phyloP scores from a whole-genome alignment of 495 filamentous ascomycete genomes.

The Hypoxylon subgilvum region DNA sequence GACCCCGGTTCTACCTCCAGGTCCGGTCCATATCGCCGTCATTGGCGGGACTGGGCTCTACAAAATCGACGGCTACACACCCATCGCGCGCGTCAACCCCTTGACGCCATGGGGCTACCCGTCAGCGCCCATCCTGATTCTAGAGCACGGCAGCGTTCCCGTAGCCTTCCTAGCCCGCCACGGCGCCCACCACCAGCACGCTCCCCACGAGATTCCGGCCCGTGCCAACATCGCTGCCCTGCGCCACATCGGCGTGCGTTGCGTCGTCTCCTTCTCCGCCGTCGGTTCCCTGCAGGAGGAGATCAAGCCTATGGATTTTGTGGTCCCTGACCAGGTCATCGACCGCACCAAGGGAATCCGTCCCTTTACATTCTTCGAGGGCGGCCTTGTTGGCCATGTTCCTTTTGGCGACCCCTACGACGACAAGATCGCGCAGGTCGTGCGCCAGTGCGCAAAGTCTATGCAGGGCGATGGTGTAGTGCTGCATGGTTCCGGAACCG shows the following conservation, averaged over 20 bases:
- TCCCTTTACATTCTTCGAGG: conserved; percentile 95
- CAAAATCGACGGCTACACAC: conserved; percentile 72
- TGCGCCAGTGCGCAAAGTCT: conserved; percentile 73
- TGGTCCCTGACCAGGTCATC: conserved; percentile 94
- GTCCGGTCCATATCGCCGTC: conserved; percentile 85
- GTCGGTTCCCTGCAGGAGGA: conserved; percentile 91
- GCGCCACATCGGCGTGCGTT: conserved; percentile 84
- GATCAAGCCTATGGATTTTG: conserved; percentile 93
- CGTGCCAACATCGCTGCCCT: conserved; percentile 96
- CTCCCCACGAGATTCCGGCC: conserved; percentile 87
- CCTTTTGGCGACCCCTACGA: conserved; percentile 97
- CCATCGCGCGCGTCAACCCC: conserved; percentile 74
- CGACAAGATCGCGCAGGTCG: conserved; percentile 70
- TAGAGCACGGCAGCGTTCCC: conserved; percentile 78
- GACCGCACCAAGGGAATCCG: conserved; percentile 94
- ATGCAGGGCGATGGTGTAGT: conserved; percentile 78
- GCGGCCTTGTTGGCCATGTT: conserved; percentile 90
- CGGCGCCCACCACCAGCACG: conserved; percentile 83
- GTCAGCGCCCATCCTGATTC: conserved; percentile 87
- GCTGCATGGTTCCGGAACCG: conserved; percentile 76
- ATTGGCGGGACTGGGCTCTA: conserved; percentile 94
- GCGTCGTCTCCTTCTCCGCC: conserved; percentile 91
- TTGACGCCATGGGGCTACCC: conserved; percentile 90
- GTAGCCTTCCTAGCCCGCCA: conserved; percentile 95
- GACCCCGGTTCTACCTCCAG: conserved; percentile 49